Percentiles rank a stretch among this genome's conserved stretches.
Evolutionary conservation across 805 yeast species (phyloP).

Genomic region (Torulaspora maleeae): DNA sequence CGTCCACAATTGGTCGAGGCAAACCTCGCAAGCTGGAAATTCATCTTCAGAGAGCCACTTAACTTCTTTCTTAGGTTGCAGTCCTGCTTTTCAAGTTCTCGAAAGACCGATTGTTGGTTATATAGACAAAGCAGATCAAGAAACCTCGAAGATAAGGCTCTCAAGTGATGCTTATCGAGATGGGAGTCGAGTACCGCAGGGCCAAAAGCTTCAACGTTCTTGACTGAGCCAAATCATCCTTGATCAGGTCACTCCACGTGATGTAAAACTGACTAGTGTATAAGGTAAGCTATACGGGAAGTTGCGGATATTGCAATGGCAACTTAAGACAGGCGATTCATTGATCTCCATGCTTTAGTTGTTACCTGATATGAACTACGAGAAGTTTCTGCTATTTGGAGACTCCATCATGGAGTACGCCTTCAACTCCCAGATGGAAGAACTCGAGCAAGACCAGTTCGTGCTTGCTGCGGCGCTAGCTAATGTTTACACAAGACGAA

Average conservation of each 20-base stretch:
- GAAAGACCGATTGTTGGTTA: background rate
- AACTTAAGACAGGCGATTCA: no score
- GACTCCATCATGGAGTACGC: slow-evolving; percentile 65
- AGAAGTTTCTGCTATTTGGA: slow-evolving; percentile 59
- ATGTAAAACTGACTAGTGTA: background rate
- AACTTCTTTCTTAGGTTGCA: background rate
- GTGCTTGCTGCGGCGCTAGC: slow-evolving; percentile 49
- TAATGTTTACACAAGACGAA: slow-evolving; percentile 49
- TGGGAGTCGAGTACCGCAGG: no score
- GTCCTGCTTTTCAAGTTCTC: background rate
- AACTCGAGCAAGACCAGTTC: slow-evolving; percentile 35
- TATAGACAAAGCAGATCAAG: background rate
- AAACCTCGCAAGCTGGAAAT: slow-evolving; percentile 3
- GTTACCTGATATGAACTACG: slow-evolving; percentile 12
- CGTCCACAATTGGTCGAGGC: slow-evolving; percentile 7
- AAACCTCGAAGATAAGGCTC: no score
- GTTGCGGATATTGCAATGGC: background rate
- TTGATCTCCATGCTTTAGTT: background rate
- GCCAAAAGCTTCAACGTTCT: no score
- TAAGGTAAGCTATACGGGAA: background rate
- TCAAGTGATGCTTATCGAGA: no score
- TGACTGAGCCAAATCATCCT: no score
- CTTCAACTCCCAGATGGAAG: slow-evolving; percentile 36
- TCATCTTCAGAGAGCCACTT: background rate
- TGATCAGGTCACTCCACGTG: background rate